A percentile compares a stretch with the other conserved stretches of the same genome.
phyloP scores from a whole-genome alignment of 208 protist species.

The Kentomonas sorsogonicus region DNA sequence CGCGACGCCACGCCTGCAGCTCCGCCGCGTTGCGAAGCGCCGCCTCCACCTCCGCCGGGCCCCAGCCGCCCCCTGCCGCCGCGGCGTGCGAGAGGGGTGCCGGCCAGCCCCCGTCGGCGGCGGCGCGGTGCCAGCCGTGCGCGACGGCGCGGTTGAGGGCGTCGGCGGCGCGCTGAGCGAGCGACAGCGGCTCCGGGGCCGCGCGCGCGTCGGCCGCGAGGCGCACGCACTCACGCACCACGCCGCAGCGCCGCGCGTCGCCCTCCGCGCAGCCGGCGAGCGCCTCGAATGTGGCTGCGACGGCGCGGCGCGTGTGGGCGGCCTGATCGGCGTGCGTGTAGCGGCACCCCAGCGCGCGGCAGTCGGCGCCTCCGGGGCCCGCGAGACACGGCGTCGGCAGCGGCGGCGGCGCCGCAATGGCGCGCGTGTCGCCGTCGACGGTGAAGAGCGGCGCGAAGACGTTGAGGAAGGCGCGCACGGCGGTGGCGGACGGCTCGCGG shows the following conservation, averaged over 20 bases:
- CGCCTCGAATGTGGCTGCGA: not conserved
- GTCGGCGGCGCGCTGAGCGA: conserved; percentile 9
- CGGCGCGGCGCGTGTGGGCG: not conserved
- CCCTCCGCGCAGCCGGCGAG: not conserved
- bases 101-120: not conserved
- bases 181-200: not conserved
- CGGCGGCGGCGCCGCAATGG: conserved; percentile 25
- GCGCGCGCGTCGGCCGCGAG: not conserved
- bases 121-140: not conserved
- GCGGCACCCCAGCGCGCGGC: not conserved
- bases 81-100: not conserved
- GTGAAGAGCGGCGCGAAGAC: conserved; percentile 45
- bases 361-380: conserved; percentile 12
- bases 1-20: conserved; percentile 9
- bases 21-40: conserved; percentile 13
- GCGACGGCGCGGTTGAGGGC: conserved; percentile 4
- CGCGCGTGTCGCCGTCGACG: conserved; percentile 14
- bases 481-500: not conserved
- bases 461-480: conserved; percentile 28
- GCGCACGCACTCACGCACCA: not conserved
- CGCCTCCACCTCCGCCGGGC: not conserved
- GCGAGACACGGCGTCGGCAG: conserved; percentile 70
- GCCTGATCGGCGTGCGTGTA: conserved; percentile 6
- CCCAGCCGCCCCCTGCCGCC: not conserved
- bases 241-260: not conserved